These are phyloP conservation scores for Pseudocercospora eumusae DNA, from an alignment of 2,329 filamentous ascomycete species.

Conservation along the genomic window DNA sequence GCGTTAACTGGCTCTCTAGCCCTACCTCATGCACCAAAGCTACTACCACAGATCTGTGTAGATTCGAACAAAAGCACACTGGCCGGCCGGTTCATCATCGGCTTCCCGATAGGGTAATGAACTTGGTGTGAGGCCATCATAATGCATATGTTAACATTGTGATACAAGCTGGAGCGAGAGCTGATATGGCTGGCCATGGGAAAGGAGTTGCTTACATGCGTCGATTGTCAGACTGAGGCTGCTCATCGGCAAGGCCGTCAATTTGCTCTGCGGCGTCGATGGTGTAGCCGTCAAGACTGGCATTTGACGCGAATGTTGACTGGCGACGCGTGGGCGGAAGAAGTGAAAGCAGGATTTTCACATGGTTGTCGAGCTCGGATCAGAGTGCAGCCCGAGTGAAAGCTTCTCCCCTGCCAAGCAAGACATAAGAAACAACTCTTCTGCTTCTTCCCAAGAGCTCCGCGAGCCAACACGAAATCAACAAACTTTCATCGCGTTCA, in stretches of 20 bases:
- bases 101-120: not conserved
- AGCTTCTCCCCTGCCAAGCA: slow-evolving; percentile 2
- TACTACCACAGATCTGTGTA: not conserved
- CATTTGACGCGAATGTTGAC: not conserved
- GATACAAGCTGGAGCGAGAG: not conserved
- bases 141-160: not conserved
- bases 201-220: too few relatives aligned
- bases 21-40: not conserved
- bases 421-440: not conserved
- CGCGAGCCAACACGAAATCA: not conserved
- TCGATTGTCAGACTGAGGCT: not conserved
- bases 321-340: not conserved
- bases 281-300: not conserved
- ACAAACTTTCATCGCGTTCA: not conserved
- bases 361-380: not conserved
- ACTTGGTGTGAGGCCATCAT: not conserved
- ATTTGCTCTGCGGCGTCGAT: not conserved
- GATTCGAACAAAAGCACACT: not conserved
- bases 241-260: not conserved
- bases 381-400: not conserved
- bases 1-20: not conserved
- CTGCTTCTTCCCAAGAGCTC: not conserved
- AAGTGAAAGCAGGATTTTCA: not conserved
- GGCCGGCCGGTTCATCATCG: not conserved
- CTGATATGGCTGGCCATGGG: too few relatives aligned